Conservation (phyloP, 73 alveolate species). For the Symbiodinium natans region DNA sequence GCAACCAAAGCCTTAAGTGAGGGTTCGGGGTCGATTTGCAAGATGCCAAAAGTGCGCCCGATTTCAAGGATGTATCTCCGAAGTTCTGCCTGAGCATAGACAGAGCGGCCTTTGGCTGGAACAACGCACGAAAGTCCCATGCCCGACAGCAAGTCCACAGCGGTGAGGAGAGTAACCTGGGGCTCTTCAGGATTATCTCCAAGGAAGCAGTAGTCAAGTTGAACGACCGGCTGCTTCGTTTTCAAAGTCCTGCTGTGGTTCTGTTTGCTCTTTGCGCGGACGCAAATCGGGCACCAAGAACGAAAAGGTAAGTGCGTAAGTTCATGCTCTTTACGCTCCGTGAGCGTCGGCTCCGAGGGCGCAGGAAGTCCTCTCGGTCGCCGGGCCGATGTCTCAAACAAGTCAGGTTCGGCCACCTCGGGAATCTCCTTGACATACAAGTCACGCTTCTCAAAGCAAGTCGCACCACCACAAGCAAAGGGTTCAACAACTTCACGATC, state of each 20-base stretch:
- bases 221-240: background rate
- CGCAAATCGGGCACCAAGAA: background rate
- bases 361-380: background rate
- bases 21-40: constrained; percentile 12
- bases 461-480: background rate
- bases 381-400: background rate
- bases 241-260: background rate
- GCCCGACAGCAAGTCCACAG: background rate
- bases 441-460: background rate
- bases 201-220: background rate
- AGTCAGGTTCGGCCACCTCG: background rate
- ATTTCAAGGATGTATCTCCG: background rate
- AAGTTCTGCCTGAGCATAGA: background rate
- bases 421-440: background rate
- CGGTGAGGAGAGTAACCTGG: background rate
- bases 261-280: background rate
- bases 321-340: background rate
- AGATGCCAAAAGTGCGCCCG: constrained; percentile 13
- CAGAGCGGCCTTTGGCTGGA: background rate
- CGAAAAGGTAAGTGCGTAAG: background rate
- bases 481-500: background rate
- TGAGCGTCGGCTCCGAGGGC: background rate
- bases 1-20: background rate
- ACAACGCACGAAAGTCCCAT: background rate
- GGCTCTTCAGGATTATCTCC: background rate